Evolutionary conservation across 306 rosid species (phyloP).

Genomic region (Cucurbita maxima): DNA sequence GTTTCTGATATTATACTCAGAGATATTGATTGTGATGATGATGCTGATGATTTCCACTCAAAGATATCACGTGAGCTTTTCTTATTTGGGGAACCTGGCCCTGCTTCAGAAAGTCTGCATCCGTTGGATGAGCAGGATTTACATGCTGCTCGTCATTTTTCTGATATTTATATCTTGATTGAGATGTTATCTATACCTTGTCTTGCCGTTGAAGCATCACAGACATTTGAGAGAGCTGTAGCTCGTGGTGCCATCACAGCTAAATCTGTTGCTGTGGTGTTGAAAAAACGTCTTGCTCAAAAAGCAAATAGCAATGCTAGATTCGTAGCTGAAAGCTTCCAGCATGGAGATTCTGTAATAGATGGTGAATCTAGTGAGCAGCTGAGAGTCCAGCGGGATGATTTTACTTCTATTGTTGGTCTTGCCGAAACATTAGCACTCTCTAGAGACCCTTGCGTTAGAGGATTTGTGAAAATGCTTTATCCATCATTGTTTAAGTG

Average conservation of each 20-base stretch:
- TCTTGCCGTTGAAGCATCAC: constrained; percentile 89
- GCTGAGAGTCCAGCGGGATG: constrained; percentile 63
- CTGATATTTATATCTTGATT: constrained; percentile 69
- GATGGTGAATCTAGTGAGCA: constrained; percentile 62
- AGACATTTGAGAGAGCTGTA: constrained; percentile 93
- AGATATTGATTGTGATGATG: constrained; percentile 87
- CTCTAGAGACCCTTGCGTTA: constrained; percentile 63
- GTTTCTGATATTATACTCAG: constrained; percentile 90
- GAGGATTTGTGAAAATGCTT: constrained; percentile 77
- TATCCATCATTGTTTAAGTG: constrained; percentile 72
- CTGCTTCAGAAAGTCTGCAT: constrained; percentile 43
- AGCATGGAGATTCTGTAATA: constrained; percentile 35
- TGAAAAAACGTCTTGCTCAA: constrained; percentile 82
- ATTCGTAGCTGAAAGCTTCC: constrained; percentile 41
- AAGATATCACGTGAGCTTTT: constrained; percentile 44
- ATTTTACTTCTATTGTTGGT: constrained; percentile 80
- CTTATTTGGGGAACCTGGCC: constrained; percentile 58
- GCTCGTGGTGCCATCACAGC: constrained; percentile 78
- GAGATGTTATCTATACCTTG: constrained; percentile 97
- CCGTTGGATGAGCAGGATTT: constrained; percentile 60
- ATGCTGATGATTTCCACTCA: constrained; percentile 56
- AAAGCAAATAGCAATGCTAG: constrained; percentile 36
- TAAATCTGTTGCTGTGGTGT: constrained; percentile 74
- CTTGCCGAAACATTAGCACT: constrained; percentile 91
- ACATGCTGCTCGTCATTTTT: constrained; percentile 45